Percentiles rank a stretch among this genome's conserved stretches.
These are phyloP conservation scores for Saccharomycopsis selenospora DNA, from an alignment of 805 yeast genomes.

Conservation along the genomic window DNA sequence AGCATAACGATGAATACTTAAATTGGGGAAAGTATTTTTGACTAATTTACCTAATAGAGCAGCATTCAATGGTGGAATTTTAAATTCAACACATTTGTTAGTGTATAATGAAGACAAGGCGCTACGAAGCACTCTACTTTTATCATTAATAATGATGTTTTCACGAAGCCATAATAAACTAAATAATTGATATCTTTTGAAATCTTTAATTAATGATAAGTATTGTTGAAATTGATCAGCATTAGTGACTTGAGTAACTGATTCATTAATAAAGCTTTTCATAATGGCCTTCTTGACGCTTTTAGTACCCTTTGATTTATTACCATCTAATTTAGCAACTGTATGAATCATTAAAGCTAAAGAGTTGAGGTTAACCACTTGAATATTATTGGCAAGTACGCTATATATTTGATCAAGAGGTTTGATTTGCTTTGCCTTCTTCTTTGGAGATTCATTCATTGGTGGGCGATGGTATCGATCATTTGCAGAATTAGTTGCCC, in stretches of 20 bases:
- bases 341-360: not conserved
- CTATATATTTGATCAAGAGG: not conserved
- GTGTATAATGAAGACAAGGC: constrained; percentile 63
- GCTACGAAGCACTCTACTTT: constrained; percentile 56
- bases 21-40: constrained; percentile 50
- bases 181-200: constrained; percentile 51
- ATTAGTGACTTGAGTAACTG: not conserved
- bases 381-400: not conserved
- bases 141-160: constrained; percentile 44
- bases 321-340: not conserved
- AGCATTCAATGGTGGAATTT: constrained; percentile 56
- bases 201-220: constrained; percentile 26
- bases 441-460: not conserved
- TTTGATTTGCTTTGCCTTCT: not conserved
- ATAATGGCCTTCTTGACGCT: not conserved
- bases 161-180: constrained; percentile 77
- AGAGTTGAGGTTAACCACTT: not conserved
- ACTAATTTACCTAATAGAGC: constrained; percentile 75
- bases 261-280: not conserved
- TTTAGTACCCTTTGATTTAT: not conserved
- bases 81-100: constrained; percentile 45
- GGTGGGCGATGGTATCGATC: too few species aligned
- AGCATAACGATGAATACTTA: constrained; percentile 69
- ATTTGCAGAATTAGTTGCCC: not conserved
- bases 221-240: constrained; percentile 24